Evolutionary conservation across 73 alveolate species (phyloP).

Genomic region (Paramecium sexaurelia): DNA sequence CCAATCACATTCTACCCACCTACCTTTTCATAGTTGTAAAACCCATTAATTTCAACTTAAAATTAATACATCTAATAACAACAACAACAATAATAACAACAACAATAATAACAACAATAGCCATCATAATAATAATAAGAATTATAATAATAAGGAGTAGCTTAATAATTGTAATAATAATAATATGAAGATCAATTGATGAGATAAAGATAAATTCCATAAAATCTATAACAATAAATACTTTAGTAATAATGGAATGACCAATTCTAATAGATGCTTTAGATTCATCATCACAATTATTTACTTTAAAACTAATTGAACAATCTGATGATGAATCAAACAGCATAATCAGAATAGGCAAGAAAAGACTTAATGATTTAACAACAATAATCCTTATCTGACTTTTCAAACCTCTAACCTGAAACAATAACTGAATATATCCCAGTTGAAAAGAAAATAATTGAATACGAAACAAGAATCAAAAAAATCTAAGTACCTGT

Average conservation of each 20-base stretch:
- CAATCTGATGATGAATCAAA: background rate
- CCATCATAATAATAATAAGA: background rate
- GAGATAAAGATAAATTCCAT: background rate
- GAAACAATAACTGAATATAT: constrained; percentile 54
- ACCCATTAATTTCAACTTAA: background rate
- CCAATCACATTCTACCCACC: background rate
- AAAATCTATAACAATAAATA: background rate
- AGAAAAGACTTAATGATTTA: background rate
- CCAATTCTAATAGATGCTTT: background rate
- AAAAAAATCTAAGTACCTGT: constrained; percentile 48
- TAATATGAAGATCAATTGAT: background rate
- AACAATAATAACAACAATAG: background rate
- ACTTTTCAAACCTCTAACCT: background rate
- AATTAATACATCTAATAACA: background rate
- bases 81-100: background rate
- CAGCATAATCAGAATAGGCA: background rate
- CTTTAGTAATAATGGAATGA: background rate
- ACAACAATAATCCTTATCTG: background rate
- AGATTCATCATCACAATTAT: background rate
- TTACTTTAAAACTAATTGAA: background rate
- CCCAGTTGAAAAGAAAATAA: constrained; percentile 47
- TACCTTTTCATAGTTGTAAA: background rate
- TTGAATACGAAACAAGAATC: constrained; percentile 16
- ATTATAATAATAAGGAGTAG: background rate
- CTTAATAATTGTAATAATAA: background rate